Percentiles rank a stretch among this genome's conserved stretches.
These are phyloP conservation scores for Leucoagaricus sp. DNA, from an alignment of 1,284 basidiomycete species.

Conservation along the genomic window DNA sequence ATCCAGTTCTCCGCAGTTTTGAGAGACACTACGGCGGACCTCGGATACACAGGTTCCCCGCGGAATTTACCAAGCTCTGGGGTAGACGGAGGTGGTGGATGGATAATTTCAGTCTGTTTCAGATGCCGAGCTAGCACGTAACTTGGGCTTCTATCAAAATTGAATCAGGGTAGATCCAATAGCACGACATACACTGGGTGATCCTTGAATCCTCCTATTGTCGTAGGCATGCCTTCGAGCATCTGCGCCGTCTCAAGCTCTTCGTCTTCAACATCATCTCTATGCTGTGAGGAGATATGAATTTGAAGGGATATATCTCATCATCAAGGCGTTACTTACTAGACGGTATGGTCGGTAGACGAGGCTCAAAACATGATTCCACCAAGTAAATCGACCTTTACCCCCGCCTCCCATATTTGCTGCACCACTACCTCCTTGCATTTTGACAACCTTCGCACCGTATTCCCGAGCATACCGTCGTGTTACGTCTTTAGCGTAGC, in stretches of 20 bases:
- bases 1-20: slow-evolving; percentile 97
- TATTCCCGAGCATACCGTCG: slow-evolving; percentile 82
- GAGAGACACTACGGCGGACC: slow-evolving; percentile 79
- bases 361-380: slow-evolving; percentile 67
- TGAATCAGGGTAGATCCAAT: slow-evolving; percentile 10
- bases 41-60: slow-evolving; percentile 91
- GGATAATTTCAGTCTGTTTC: slow-evolving; percentile 85
- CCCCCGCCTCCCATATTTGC: slow-evolving; percentile 37
- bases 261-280: slow-evolving; percentile 95
- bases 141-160: slow-evolving; percentile 40
- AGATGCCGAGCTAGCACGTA: slow-evolving; percentile 91
- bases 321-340: slow-evolving; percentile 62
- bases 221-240: slow-evolving; percentile 93
- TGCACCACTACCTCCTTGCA: slow-evolving; percentile 65
- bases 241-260: slow-evolving; percentile 81
- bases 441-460: slow-evolving; percentile 80
- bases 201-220: slow-evolving; percentile 91
- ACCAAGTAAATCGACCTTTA: slow-evolving; percentile 82
- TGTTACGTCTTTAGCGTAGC: slow-evolving; percentile 74
- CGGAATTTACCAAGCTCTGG: slow-evolving; percentile 87
- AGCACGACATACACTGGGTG: slow-evolving; percentile 73
- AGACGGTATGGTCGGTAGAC: slow-evolving; percentile 79
- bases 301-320: slow-evolving; percentile 20
- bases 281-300: slow-evolving; percentile 52
- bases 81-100: slow-evolving; percentile 65